A percentile compares a stretch with the other conserved stretches of the same genome.
phyloP scores from a whole-genome alignment of 1,139 yeast species.

The Geotrichum candidum region DNA sequence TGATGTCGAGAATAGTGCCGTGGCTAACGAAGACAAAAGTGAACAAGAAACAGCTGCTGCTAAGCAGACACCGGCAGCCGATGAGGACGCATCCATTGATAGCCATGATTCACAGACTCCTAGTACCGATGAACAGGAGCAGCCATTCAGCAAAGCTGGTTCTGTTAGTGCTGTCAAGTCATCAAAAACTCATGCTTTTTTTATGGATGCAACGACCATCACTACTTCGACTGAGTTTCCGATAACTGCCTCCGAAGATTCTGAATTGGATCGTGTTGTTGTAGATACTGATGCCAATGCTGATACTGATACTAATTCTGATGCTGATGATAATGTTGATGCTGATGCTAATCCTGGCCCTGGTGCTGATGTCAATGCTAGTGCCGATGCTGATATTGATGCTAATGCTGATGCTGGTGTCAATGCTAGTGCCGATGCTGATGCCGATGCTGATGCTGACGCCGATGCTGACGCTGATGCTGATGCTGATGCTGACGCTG shows the following conservation, averaged over 20 bases:
- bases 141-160: neutral
- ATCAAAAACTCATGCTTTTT: no score
- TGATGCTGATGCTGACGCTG: no score
- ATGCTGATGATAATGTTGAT: no score
- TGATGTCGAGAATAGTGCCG: neutral
- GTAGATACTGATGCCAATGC: neutral
- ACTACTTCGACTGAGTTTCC: neutral
- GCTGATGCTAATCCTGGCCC: no score
- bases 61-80: neutral
- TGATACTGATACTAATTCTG: neutral
- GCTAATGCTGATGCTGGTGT: no score
- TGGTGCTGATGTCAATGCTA: no score
- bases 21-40: neutral
- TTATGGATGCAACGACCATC: neutral
- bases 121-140: neutral
- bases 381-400: no score
- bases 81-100: no score
- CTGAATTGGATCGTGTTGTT: neutral
- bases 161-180: neutral
- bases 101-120: neutral
- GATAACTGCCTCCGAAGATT: neutral
- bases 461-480: no score
- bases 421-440: no score
- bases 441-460: no score
- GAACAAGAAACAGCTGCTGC: neutral